A percentile compares a stretch with the other conserved stretches of the same genome.
These are phyloP conservation scores for Dryadomyces quercivorus DNA, from an alignment of 2,329 filamentous ascomycete species.

Conservation along the genomic window DNA sequence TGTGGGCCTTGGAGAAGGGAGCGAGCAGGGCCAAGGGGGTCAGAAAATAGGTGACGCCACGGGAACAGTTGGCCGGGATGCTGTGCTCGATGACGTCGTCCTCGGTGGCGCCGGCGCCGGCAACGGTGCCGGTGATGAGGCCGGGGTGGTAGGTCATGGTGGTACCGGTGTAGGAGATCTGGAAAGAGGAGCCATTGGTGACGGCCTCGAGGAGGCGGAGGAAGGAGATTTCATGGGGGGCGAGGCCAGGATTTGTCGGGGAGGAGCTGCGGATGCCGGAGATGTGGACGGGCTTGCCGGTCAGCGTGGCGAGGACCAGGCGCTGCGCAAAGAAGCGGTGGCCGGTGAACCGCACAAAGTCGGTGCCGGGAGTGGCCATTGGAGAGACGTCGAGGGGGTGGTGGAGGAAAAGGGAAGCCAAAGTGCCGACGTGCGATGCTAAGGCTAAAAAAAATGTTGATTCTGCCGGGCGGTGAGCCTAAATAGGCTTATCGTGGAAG, in stretches of 20 bases:
- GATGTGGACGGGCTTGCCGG: conserved; percentile 79
- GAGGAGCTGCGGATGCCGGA: conserved; percentile 86
- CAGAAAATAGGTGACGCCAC: conserved; percentile 86
- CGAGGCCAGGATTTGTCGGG: conserved; percentile 75
- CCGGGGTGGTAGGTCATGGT: conserved; percentile 86
- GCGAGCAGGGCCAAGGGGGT: conserved; percentile 80
- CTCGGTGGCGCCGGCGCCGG: conserved; percentile 53
- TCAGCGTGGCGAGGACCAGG: conserved; percentile 81
- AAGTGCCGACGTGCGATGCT: not conserved
- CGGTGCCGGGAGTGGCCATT: conserved; percentile 5
- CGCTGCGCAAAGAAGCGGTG: conserved; percentile 75
- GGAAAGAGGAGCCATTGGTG: conserved; percentile 89
- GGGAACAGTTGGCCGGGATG: conserved; percentile 61
- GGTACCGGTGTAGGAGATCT: conserved; percentile 93
- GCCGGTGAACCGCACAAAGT: conserved; percentile 55
- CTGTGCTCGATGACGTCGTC: conserved; percentile 72
- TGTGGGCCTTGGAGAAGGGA: conserved; percentile 81
- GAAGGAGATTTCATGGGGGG: conserved; percentile 88
- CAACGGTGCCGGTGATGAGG: conserved; percentile 73
- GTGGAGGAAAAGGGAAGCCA: not conserved
- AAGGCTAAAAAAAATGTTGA: not conserved
- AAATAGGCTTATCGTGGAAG: not conserved
- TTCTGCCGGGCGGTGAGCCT: conserved; percentile 2
- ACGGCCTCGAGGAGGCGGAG: conserved; percentile 86
- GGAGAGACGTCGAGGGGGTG: not conserved